Evolutionary conservation across 768 basidiomycete species (phyloP), one percentile per base, ranked within the genome.

Genomic region (Podaxis carcinomalis): DNA sequence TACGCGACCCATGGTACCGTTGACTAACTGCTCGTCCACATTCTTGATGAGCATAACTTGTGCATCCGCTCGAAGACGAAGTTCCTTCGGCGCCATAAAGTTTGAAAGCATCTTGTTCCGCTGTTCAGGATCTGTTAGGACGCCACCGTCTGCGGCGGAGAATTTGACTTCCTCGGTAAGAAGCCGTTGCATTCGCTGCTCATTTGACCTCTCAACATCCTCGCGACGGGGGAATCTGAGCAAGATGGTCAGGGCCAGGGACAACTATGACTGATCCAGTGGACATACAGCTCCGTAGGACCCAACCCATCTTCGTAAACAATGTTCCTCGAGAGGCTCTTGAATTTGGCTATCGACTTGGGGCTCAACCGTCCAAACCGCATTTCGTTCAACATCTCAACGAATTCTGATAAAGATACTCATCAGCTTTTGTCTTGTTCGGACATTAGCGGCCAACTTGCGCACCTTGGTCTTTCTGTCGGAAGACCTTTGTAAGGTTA

Each of bases 361-460:
- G 68, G 63, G 0, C 86, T 81, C 35, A 98, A 74, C 16, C 66
- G 75, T 2, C 97, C 97, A 66, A 93, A 96, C 14, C 97, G 86
- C 97, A 98, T 98, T 72, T 98, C 95, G 70, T 98, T 99, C 54
- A 98, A 78, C 94, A 98, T 98, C 72, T 92, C 82, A 54, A 99
- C 84, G 69, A 99, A 98, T 56, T 86, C 94, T 94, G 70, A 56
- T 42, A 32, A 21, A 40, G 61, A 16, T 7, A 51, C 16, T 40
- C 11, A 21, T 36, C 21, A 62, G 55, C 3, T 47, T 50, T 35
- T 10, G 6, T 16, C 7, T 23, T 21, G 36, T 46, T 32, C 47
- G 28, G 49, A 36, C 25, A 32, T 1, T 37, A 9, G 32, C 21
- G 28, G 9, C 50, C 10, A 51, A 63, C 19, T 42, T 59, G 71